Evolutionary conservation across 352 stramenopile genomes (phyloP).

Genomic region (Phytophthora crassamura): DNA sequence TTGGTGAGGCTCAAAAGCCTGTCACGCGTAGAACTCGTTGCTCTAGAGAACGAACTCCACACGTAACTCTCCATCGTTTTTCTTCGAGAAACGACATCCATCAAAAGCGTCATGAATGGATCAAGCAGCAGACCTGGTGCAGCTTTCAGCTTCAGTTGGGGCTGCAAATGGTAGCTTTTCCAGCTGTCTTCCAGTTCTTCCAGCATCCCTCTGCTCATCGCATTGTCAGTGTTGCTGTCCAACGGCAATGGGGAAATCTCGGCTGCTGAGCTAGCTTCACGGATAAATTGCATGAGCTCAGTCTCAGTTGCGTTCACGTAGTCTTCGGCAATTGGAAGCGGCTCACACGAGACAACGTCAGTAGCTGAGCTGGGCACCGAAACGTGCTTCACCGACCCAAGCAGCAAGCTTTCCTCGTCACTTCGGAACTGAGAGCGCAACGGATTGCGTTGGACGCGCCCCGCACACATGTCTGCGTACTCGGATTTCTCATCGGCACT

Average conservation of each 20-base stretch:
- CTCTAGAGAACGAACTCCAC: background rate
- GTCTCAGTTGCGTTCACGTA: constrained; percentile 32
- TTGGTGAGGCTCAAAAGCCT: constrained; percentile 33
- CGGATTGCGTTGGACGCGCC: constrained; percentile 22
- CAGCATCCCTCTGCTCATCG: constrained; percentile 47
- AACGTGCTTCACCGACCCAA: constrained; percentile 15
- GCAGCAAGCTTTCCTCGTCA: constrained; percentile 22
- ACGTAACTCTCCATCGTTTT: constrained; percentile 29
- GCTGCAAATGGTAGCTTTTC: constrained; percentile 38
- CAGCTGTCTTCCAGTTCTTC: constrained; percentile 52
- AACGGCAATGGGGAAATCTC: constrained; percentile 33
- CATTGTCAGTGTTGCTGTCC: constrained; percentile 20
- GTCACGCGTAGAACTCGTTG: constrained; percentile 17
- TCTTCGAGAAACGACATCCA: constrained; percentile 27
- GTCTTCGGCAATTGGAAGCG: constrained; percentile 15
- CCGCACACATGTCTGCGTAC: constrained; percentile 27
- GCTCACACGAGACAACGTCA: constrained; percentile 7
- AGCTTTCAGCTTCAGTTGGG: constrained; percentile 9
- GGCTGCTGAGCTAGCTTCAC: background rate
- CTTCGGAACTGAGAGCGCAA: constrained; percentile 31
- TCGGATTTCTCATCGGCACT: constrained; percentile 23
- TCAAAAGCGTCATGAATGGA: constrained; percentile 20
- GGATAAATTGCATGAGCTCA: constrained; percentile 20
- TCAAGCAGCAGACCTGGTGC: background rate
- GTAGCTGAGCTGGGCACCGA: background rate